phyloP scores from a whole-genome alignment of 1,284 basidiomycete genomes.

The Ustilago curta region DNA sequence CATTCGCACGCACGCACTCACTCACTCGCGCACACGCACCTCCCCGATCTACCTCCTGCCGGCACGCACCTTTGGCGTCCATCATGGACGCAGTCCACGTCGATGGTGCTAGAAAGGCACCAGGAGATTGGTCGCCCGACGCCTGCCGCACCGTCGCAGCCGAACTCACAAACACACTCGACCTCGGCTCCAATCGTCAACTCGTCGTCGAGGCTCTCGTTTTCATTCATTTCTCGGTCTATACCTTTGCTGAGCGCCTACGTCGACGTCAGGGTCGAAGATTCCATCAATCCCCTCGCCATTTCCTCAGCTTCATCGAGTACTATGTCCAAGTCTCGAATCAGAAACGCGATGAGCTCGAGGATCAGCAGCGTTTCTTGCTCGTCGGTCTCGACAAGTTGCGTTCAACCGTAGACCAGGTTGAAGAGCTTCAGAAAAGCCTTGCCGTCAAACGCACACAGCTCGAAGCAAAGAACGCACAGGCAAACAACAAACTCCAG shows the following conservation, averaged over 20 bases:
- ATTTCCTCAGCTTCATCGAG: conserved; percentile 98
- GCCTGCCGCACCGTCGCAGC: conserved; percentile 67
- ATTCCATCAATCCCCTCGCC: conserved; percentile 96
- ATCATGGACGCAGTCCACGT: conserved; percentile 50
- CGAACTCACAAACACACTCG: conserved; percentile 64
- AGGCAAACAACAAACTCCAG: conserved; percentile 96
- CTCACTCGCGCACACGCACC: background rate
- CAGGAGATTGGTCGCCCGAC: conserved; percentile 68
- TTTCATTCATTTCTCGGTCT: conserved; percentile 88
- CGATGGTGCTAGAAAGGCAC: conserved; percentile 53
- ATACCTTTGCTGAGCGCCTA: conserved; percentile 87
- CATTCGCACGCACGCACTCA: too few relatives aligned
- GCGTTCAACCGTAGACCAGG: conserved; percentile 86
- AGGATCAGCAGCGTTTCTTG: conserved; percentile 98
- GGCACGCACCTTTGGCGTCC: conserved; percentile 8
- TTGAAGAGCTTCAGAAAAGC: conserved; percentile 85
- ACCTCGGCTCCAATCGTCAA: conserved; percentile 61
- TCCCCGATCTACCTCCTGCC: background rate
- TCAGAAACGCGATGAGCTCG: conserved; percentile 97
- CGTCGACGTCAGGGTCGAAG: conserved; percentile 91
- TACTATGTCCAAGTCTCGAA: conserved; percentile 96
- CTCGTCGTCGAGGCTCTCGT: conserved; percentile 90
- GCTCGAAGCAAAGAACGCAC: conserved; percentile 89
- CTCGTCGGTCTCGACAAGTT: conserved; percentile 98
- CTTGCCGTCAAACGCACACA: conserved; percentile 93